These are phyloP conservation scores for Lodderomyces metapsilosis DNA, from an alignment of 1,139 yeast genomes.

Conservation along the genomic window DNA sequence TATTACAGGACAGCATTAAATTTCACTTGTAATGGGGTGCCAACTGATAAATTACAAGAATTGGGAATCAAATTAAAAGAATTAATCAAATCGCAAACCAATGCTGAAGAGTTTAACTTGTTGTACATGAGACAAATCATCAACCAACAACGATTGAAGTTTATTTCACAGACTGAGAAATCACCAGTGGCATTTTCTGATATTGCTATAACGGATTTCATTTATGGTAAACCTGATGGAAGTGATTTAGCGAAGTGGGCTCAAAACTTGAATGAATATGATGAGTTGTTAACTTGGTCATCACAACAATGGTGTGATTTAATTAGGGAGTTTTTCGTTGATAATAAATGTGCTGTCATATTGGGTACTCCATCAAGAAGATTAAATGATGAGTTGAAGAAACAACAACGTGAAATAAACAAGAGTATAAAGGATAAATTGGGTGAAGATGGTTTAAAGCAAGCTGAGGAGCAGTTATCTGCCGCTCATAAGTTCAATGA, in stretches of 20 bases:
- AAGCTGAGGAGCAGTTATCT: slow-evolving; percentile 50
- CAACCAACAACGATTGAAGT: slow-evolving; percentile 62
- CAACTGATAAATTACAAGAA: slow-evolving; percentile 56
- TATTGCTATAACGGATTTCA: slow-evolving; percentile 71
- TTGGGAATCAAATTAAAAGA: slow-evolving; percentile 53
- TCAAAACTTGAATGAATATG: slow-evolving; percentile 59
- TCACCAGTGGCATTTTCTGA: slow-evolving; percentile 60
- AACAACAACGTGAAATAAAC: slow-evolving; percentile 48
- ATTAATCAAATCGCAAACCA: slow-evolving; percentile 51
- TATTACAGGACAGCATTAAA: slow-evolving; percentile 59
- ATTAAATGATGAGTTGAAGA: slow-evolving; percentile 53
- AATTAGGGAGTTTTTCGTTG: slow-evolving; percentile 53
- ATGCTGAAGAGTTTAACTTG: slow-evolving; percentile 56
- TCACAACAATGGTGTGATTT: slow-evolving; percentile 65
- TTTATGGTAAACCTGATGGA: slow-evolving; percentile 71
- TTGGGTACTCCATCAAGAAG: slow-evolving; percentile 72
- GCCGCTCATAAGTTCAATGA: slow-evolving; percentile 70
- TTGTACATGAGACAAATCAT: slow-evolving; percentile 64
- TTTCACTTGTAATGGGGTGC: slow-evolving; percentile 70
- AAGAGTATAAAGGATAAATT: slow-evolving; percentile 49
- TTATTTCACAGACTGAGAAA: slow-evolving; percentile 64
- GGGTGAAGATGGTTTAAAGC: slow-evolving; percentile 61
- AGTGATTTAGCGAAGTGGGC: slow-evolving; percentile 55
- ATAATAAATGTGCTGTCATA: slow-evolving; percentile 70
- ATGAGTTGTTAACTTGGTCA: slow-evolving; percentile 59